Conservation (phyloP, 768 basidiomycete species). For the Coprinopsis strossmayeri region DNA sequence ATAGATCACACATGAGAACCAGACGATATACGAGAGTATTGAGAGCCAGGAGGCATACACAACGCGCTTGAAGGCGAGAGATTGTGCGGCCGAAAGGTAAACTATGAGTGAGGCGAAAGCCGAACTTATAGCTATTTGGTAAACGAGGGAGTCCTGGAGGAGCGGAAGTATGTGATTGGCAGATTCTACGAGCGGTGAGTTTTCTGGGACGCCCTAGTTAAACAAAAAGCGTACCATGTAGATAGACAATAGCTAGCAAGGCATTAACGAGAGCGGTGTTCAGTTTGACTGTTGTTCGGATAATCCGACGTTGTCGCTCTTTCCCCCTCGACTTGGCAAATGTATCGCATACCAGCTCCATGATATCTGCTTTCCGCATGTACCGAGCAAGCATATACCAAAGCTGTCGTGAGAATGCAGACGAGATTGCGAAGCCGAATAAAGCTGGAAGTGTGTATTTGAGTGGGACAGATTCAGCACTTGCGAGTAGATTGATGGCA, state of each 20-base stretch:
- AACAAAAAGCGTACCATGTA: slow-evolving; percentile 47
- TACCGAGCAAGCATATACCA: slow-evolving; percentile 78
- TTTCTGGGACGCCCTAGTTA: neutral
- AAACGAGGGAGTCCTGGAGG: slow-evolving; percentile 29
- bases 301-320: slow-evolving; percentile 34
- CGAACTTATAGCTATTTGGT: slow-evolving; percentile 35
- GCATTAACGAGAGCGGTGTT: slow-evolving; percentile 41
- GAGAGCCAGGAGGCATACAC: slow-evolving; percentile 57
- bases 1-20: slow-evolving; percentile 50
- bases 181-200: slow-evolving; percentile 34
- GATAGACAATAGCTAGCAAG: slow-evolving; percentile 52
- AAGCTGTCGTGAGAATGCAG: slow-evolving; percentile 58
- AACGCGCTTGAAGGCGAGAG: slow-evolving; percentile 47
- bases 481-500: slow-evolving; percentile 47
- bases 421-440: slow-evolving; percentile 46
- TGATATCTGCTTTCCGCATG: slow-evolving; percentile 54
- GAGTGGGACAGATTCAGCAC: slow-evolving; percentile 37
- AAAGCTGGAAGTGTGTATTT: slow-evolving; percentile 44
- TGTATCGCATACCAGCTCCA: slow-evolving; percentile 58
- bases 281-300: slow-evolving; percentile 39
- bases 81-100: slow-evolving; percentile 48
- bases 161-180: slow-evolving; percentile 45
- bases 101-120: slow-evolving; percentile 35
- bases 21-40: slow-evolving; percentile 49
- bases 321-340: slow-evolving; percentile 53